Conservation (phyloP, 2,329 filamentous ascomycete species). For the Penicillium janthinellum region DNA sequence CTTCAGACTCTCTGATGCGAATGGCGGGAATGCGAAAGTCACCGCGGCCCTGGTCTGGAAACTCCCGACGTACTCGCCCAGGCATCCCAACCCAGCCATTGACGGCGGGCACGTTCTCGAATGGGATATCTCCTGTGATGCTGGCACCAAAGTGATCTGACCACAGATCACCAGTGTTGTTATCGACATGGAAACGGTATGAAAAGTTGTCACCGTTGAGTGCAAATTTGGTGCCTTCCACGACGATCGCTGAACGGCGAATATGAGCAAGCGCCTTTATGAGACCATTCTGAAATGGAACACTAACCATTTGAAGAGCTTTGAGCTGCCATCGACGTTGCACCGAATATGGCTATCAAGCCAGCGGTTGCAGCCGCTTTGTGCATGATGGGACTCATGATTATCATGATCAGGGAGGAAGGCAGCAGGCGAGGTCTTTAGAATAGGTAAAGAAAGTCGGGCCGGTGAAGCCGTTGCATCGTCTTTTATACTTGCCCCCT, state of each 20-base stretch:
- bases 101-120: slow-evolving; percentile 36
- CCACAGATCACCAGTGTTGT: slow-evolving; percentile 57
- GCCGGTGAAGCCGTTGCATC: background rate
- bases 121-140: slow-evolving; percentile 55
- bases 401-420: background rate
- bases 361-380: background rate
- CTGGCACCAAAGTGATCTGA: slow-evolving; percentile 64
- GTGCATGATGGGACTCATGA: background rate
- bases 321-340: background rate
- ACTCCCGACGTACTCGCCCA: slow-evolving; percentile 60
- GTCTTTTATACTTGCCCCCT: background rate
- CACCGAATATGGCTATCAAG: background rate
- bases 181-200: slow-evolving; percentile 66
- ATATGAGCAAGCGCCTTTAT: background rate
- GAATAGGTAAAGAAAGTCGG: background rate
- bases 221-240: slow-evolving; percentile 59
- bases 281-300: background rate
- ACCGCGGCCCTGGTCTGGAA: slow-evolving; percentile 64
- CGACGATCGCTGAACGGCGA: slow-evolving; percentile 50
- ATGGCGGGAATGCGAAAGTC: slow-evolving; percentile 65
- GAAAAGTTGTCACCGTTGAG: slow-evolving; percentile 60
- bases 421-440: background rate
- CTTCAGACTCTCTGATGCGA: slow-evolving; percentile 60
- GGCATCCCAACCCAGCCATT: slow-evolving; percentile 58
- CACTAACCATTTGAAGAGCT: background rate